phyloP scores from a whole-genome alignment of 768 basidiomycete genomes.

The Naganishia onofrii region DNA sequence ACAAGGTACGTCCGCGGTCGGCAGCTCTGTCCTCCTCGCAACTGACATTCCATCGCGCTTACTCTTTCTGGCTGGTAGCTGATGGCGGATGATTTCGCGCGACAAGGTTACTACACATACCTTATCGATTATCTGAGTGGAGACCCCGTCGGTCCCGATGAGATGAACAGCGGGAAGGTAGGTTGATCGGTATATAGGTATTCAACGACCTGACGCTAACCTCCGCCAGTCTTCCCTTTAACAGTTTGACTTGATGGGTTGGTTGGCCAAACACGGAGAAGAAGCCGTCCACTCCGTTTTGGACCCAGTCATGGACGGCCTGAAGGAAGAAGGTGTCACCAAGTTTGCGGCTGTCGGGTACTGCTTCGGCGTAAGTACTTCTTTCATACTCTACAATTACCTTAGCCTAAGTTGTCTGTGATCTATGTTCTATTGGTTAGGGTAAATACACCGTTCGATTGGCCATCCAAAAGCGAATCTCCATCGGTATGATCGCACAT shows the following conservation, averaged over 20 bases:
- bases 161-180: constrained; percentile 29
- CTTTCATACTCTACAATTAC: neutral
- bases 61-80: constrained; percentile 23
- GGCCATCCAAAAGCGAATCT: constrained; percentile 60
- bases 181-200: constrained; percentile 3
- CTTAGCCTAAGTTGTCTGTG: neutral
- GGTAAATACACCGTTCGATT: constrained; percentile 64
- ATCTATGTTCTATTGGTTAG: constrained; percentile 36
- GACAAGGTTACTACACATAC: constrained; percentile 36
- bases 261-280: constrained; percentile 56
- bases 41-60: constrained; percentile 35
- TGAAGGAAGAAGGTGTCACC: constrained; percentile 64
- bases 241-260: constrained; percentile 55
- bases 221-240: constrained; percentile 15
- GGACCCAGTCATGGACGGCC: constrained; percentile 61
- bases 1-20: constrained; percentile 53
- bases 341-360: constrained; percentile 64
- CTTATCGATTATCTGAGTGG: constrained; percentile 52
- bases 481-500: constrained; percentile 60
- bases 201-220: neutral
- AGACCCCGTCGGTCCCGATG: constrained; percentile 50
- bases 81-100: constrained; percentile 42
- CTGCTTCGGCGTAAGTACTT: constrained; percentile 55
- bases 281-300: constrained; percentile 56
- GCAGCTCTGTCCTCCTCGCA: neutral